Percentiles rank a stretch among this genome's conserved stretches.
Evolutionary conservation across 116 monocot species (phyloP).

Genomic region (Phalaenopsis hybrid): DNA sequence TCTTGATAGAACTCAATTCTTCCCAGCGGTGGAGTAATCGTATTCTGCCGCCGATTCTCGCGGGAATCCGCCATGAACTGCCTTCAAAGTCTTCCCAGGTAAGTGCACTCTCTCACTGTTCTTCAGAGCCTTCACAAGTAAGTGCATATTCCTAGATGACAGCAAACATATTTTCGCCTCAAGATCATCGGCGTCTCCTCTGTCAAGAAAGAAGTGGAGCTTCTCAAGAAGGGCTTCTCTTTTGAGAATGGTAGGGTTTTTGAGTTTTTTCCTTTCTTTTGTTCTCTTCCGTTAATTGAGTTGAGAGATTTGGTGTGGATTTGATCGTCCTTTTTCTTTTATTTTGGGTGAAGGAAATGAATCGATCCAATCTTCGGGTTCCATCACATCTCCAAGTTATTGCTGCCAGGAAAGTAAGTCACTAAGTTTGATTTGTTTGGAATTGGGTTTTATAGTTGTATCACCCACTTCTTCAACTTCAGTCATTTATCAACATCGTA

Average conservation of each 20-base stretch:
- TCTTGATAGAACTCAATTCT: no score
- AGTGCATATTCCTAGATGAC: neutral
- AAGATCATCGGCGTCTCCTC: neutral
- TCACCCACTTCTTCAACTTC: neutral
- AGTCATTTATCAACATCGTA: neutral
- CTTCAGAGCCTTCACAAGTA: neutral
- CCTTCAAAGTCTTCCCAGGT: conserved; percentile 1
- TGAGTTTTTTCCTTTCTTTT: neutral
- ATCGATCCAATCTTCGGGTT: neutral
- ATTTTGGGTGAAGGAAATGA: conserved; percentile 1
- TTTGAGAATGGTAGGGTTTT: neutral
- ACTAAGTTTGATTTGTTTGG: neutral
- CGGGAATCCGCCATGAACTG: neutral
- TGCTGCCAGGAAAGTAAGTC: neutral
- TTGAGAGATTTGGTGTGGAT: neutral
- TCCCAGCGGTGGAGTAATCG: neutral
- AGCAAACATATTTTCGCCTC: neutral
- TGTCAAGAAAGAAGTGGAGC: neutral
- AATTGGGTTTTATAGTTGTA: neutral
- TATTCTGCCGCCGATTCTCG: neutral
- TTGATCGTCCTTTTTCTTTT: neutral
- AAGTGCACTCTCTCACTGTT: neutral
- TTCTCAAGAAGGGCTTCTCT: neutral
- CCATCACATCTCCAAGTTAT: neutral
- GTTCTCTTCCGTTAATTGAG: neutral